Conservation (phyloP, 2,329 filamentous ascomycete genomes). For the Elsinoe fawcettii region DNA sequence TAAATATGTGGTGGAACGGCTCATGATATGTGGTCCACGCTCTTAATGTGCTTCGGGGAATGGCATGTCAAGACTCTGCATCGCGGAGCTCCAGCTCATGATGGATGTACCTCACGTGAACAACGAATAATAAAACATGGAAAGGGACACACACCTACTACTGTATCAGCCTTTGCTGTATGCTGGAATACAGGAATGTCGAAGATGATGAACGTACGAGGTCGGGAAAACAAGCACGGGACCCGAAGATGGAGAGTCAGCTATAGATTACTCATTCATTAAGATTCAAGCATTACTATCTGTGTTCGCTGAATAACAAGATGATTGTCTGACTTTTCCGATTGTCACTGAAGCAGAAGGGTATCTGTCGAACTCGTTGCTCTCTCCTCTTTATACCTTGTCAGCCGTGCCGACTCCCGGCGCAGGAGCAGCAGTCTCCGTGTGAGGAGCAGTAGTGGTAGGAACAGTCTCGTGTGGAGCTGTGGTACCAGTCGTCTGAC, state of each 20-base stretch:
- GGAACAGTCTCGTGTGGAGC: neutral
- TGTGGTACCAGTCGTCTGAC: slow-evolving; percentile 20
- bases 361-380: neutral
- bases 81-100: too few species aligned
- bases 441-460: neutral
- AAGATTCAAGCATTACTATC: slow-evolving; percentile 7
- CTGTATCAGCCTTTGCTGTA: too few species aligned
- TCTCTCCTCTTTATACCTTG: neutral
- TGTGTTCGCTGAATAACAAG: neutral
- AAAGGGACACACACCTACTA: too few species aligned
- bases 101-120: too few species aligned
- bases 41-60: too few species aligned
- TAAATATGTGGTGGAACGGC: too few species aligned
- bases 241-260: neutral
- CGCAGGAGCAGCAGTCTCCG: slow-evolving; percentile 10
- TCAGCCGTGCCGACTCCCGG: slow-evolving; percentile 13
- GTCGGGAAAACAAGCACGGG: neutral
- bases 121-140: too few species aligned
- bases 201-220: too few species aligned
- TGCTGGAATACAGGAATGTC: too few species aligned
- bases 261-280: neutral
- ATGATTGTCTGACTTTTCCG: neutral
- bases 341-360: neutral
- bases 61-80: too few species aligned
- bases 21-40: too few species aligned